Percentiles rank a stretch among this genome's conserved stretches.
These are phyloP conservation scores for Lachnellula occidentalis DNA, from an alignment of 2,329 filamentous ascomycete genomes.

Conservation along the genomic window DNA sequence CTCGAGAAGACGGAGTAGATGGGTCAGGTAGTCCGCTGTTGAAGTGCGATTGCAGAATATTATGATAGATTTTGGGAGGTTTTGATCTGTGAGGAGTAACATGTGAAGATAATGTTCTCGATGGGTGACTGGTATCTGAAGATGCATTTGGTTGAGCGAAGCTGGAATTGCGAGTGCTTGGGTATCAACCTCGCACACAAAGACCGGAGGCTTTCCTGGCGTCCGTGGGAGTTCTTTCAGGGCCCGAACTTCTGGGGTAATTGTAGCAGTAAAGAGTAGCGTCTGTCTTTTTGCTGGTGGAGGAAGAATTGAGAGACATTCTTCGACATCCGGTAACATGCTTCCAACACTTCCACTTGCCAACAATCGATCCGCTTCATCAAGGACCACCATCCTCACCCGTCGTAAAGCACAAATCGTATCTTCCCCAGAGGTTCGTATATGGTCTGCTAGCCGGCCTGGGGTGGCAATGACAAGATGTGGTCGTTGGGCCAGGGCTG, in stretches of 20 bases:
- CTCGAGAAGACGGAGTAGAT: slow-evolving; percentile 75
- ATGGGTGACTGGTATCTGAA: slow-evolving; percentile 85
- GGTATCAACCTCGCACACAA: slow-evolving; percentile 83
- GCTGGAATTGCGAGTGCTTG: slow-evolving; percentile 70
- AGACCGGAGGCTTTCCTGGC: slow-evolving; percentile 68
- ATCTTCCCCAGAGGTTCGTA: slow-evolving; percentile 84
- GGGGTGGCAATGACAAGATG: slow-evolving; percentile 95
- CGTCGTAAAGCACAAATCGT: slow-evolving; percentile 77
- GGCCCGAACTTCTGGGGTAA: slow-evolving; percentile 86
- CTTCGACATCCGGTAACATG: slow-evolving; percentile 92
- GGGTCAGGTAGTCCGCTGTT: slow-evolving; percentile 84
- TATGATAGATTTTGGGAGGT: slow-evolving; percentile 72
- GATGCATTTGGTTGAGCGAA: slow-evolving; percentile 76
- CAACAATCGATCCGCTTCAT: slow-evolving; percentile 90
- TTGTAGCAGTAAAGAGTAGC: slow-evolving; percentile 89
- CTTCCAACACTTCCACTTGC: slow-evolving; percentile 67
- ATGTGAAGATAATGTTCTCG: slow-evolving; percentile 93
- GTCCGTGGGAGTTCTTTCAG: slow-evolving; percentile 71
- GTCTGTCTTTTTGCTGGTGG: slow-evolving; percentile 79
- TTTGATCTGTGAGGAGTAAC: slow-evolving; percentile 73
- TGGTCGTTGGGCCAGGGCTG: slow-evolving; percentile 73
- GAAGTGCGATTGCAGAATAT: slow-evolving; percentile 91
- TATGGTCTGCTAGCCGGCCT: slow-evolving; percentile 87
- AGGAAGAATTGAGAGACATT: slow-evolving; percentile 77
- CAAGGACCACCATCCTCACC: slow-evolving; percentile 81